These are phyloP conservation scores for Trichosporon asahii DNA, from an alignment of 1,284 basidiomycete genomes.

Conservation along the genomic window DNA sequence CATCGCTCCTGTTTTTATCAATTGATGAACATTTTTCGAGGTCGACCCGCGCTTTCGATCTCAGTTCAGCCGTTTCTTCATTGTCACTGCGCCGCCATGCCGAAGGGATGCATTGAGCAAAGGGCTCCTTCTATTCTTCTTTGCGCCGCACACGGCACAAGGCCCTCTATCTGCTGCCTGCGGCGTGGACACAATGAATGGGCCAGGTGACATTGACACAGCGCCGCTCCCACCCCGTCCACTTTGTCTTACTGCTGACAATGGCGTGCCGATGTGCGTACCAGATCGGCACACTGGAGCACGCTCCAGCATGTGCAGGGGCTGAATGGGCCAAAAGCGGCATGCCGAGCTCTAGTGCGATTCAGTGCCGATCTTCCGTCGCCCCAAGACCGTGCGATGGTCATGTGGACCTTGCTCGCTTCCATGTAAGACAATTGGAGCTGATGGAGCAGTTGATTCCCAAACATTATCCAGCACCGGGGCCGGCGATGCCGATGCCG, in stretches of 20 bases:
- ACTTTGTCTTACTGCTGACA: not conserved
- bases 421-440: not conserved
- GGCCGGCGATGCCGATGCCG: not conserved
- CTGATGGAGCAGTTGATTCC: not conserved
- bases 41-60: no score
- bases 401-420: not conserved
- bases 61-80: not conserved
- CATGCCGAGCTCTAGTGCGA: not conserved
- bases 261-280: not conserved
- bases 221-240: not conserved
- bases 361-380: not conserved
- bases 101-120: not conserved
- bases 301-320: not conserved
- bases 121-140: not conserved
- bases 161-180: no score
- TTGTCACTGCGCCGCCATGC: not conserved
- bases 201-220: not conserved
- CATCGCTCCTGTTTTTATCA: not conserved
- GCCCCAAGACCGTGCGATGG: not conserved
- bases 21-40: not conserved
- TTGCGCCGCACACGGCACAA: no score
- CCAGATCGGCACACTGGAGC: not conserved
- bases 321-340: not conserved
- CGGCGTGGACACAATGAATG: not conserved
- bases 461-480: not conserved